These are phyloP conservation scores for Theobroma cacao DNA, from an alignment of 345 rosid species.

Conservation along the genomic window DNA sequence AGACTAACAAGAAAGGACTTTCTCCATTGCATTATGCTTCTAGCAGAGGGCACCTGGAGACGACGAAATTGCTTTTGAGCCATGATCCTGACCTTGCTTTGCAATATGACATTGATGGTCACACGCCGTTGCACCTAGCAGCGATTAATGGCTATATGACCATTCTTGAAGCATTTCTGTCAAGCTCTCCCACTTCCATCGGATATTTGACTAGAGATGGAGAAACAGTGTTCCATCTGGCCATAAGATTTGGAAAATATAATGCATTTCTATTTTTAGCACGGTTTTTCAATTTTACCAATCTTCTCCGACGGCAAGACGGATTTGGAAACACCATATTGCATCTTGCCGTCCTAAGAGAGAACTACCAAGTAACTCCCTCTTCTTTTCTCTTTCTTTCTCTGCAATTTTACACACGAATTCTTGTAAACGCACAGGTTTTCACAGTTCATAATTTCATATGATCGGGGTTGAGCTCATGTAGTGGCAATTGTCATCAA, in stretches of 20 bases:
- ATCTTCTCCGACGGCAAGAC: slow-evolving; percentile 30
- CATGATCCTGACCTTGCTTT: slow-evolving; percentile 32
- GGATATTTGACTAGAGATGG: slow-evolving; percentile 30
- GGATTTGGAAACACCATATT: slow-evolving; percentile 43
- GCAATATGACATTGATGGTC: slow-evolving; percentile 34
- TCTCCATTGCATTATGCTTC: slow-evolving; percentile 44
- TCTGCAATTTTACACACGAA: background rate
- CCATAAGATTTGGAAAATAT: slow-evolving; percentile 34
- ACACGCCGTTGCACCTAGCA: slow-evolving; percentile 48
- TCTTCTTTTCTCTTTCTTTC: background rate
- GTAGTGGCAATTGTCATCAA: too few relatives aligned
- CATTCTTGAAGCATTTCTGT: slow-evolving; percentile 39
- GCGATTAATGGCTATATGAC: slow-evolving; percentile 40
- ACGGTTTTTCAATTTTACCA: slow-evolving; percentile 30
- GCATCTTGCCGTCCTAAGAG: slow-evolving; percentile 38
- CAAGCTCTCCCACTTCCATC: slow-evolving; percentile 24
- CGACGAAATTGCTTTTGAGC: slow-evolving; percentile 38
- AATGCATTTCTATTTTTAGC: slow-evolving; percentile 37
- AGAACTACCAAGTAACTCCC: background rate
- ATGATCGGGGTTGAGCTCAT: too few relatives aligned
- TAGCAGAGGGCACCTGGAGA: slow-evolving; percentile 42
- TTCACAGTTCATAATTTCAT: background rate
- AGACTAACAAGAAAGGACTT: slow-evolving; percentile 27
- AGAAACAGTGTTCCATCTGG: slow-evolving; percentile 50
- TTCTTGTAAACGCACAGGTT: background rate